phyloP scores from a whole-genome alignment of 2,329 filamentous ascomycete species.

The Xenosphaeropsis pyriputrescens region DNA sequence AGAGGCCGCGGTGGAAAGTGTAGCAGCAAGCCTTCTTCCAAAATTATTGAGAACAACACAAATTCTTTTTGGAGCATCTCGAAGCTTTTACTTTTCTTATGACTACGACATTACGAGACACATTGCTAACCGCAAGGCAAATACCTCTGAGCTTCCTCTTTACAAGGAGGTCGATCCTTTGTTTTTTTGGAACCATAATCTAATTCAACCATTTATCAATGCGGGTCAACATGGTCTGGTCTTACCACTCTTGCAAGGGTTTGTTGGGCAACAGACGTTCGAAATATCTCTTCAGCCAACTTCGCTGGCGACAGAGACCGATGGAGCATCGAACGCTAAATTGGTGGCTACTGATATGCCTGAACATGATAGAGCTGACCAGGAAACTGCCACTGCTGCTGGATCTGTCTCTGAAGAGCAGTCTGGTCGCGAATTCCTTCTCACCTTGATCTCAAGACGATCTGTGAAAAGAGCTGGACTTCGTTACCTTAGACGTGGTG shows the following conservation, averaged over 20 bases:
- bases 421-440: conserved; percentile 23
- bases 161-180: conserved; percentile 58
- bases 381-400: neutral
- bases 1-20: conserved; percentile 2
- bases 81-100: conserved; percentile 91
- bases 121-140: conserved; percentile 24
- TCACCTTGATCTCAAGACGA: conserved; percentile 86
- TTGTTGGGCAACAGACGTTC: conserved; percentile 77
- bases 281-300: conserved; percentile 29
- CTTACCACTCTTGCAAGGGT: conserved; percentile 83
- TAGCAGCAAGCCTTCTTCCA: conserved; percentile 42
- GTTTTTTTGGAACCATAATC: conserved; percentile 84
- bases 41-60: conserved; percentile 75
- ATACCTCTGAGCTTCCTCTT: conserved; percentile 41
- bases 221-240: conserved; percentile 56
- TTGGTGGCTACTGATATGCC: neutral
- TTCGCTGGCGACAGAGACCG: conserved; percentile 3
- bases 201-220: conserved; percentile 60
- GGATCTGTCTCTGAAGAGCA: neutral
- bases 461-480: conserved; percentile 77
- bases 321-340: neutral
- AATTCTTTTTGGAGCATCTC: conserved; percentile 67
- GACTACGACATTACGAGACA: conserved; percentile 80
- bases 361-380: neutral
- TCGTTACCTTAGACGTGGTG: conserved; percentile 76